Base-by-base conservation (phyloP, 495 filamentous ascomycete species). In the Tetracladium marchalianum region DNA sequence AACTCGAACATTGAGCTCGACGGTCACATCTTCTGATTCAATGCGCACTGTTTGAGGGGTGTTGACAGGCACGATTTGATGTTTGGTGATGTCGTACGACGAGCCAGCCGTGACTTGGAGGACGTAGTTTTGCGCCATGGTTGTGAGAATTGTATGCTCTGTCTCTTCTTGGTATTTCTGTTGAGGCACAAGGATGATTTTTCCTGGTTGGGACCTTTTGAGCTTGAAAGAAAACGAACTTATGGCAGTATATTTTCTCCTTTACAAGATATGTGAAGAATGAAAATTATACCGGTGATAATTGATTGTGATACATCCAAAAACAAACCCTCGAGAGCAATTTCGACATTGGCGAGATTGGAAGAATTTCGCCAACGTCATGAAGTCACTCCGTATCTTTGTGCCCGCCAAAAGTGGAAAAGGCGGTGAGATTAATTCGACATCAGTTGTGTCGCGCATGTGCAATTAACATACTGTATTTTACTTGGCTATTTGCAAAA, bases 21-120 rank as follows among this genome's bases (percentile, higher is more conserved):
- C 67, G 18, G 73, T 67, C 38, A 81, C 69, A 41, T 73, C 64
- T n/a, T 76, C 67, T 36, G 73, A 81, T 5, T 72, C 65, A 47
- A 95, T 75, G 3, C 61, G 64, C 0, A 79, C 48, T 0, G 80
- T 69, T 24, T 69, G 54, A 5, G 71, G 46, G 13, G 68, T 66
- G 61, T 97, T 97, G 55, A 95, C 88, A 5, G 71, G 66, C 1
- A 96, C 76, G 2, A 73, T 55, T 49, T 76, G 54, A 59, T 94
- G 88, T 0, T 73, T 78, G 35, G 68, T 57, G 18, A 62, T 54
- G 60, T 89, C 75, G 65, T 95, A 90, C 18, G 68, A 66, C 9
- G 83, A 70, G 4, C 90, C 90, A 9, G 85, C 84, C 8, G 82
- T 86, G 15, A 87, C 80, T 46, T 72, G 75, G 46, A 89, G 72